phyloP scores from a whole-genome alignment of 2,329 filamentous ascomycete species.

The Beauveria scarabaeidicola region DNA sequence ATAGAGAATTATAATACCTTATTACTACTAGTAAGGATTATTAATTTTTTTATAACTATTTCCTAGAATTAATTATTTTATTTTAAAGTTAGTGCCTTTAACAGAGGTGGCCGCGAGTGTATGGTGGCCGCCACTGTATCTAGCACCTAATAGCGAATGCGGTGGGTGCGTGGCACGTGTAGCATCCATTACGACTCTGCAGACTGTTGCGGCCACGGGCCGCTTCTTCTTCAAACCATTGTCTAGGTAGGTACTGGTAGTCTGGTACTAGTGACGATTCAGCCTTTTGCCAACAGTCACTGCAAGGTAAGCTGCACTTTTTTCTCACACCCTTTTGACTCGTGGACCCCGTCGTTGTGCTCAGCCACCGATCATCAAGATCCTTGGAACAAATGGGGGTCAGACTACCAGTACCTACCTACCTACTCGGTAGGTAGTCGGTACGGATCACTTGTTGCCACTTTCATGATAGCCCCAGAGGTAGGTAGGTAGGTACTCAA shows the following conservation, averaged over 20 bases:
- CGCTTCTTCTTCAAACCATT: neutral
- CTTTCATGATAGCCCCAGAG: neutral
- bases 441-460: neutral
- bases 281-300: neutral
- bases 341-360: neutral
- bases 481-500: no score
- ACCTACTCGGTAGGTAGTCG: no score
- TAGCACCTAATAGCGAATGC: no score
- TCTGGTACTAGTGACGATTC: neutral
- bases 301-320: neutral
- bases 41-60: no score
- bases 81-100: no score
- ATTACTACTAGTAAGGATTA: no score
- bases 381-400: constrained; percentile 5
- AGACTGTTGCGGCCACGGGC: neutral
- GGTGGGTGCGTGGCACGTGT: no score
- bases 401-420: neutral
- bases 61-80: no score
- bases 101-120: no score
- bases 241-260: neutral
- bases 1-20: no score
- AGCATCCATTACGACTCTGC: neutral
- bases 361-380: constrained; percentile 9
- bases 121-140: no score
- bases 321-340: neutral